phyloP scores from a whole-genome alignment of 2,329 filamentous ascomycete species.

The Triangularia setosa region DNA sequence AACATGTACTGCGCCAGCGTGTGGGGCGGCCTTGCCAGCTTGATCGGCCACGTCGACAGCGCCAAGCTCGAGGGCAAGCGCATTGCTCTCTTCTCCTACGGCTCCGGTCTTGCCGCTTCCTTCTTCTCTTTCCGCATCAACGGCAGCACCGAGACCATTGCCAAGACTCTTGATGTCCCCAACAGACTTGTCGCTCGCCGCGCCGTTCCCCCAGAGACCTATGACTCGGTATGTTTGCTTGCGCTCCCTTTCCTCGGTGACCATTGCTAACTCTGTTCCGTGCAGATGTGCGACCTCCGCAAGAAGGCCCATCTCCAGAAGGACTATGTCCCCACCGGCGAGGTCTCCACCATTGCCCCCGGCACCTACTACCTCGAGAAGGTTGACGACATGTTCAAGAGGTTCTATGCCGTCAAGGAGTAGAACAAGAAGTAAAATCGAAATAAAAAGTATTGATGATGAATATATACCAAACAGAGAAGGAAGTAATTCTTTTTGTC shows the following conservation, averaged over 20 bases:
- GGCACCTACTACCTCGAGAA: slow-evolving; percentile 76
- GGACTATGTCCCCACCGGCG: slow-evolving; percentile 67
- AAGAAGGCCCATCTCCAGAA: slow-evolving; percentile 83
- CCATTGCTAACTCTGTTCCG: slow-evolving; percentile 7
- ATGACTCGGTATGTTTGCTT: slow-evolving; percentile 60
- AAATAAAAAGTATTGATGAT: background rate
- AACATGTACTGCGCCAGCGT: slow-evolving; percentile 69
- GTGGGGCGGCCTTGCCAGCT: slow-evolving; percentile 69
- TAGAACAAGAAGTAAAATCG: slow-evolving; percentile 41
- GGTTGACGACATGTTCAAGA: slow-evolving; percentile 83
- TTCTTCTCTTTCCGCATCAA: slow-evolving; percentile 71
- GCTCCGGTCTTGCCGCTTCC: slow-evolving; percentile 68
- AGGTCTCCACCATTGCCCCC: slow-evolving; percentile 59
- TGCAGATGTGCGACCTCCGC: slow-evolving; percentile 68
- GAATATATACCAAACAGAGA: slow-evolving; percentile 2
- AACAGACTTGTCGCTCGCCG: slow-evolving; percentile 63
- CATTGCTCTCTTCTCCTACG: slow-evolving; percentile 74
- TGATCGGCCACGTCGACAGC: slow-evolving; percentile 62
- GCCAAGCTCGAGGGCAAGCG: slow-evolving; percentile 66
- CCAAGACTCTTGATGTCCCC: slow-evolving; percentile 66
- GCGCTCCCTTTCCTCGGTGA: background rate
- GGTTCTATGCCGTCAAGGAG: slow-evolving; percentile 71
- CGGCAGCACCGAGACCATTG: slow-evolving; percentile 65
- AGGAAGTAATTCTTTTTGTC: background rate
- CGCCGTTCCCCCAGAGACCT: slow-evolving; percentile 65